Conservation (phyloP, 257 asterid genomes). For the Echites panduratus region DNA sequence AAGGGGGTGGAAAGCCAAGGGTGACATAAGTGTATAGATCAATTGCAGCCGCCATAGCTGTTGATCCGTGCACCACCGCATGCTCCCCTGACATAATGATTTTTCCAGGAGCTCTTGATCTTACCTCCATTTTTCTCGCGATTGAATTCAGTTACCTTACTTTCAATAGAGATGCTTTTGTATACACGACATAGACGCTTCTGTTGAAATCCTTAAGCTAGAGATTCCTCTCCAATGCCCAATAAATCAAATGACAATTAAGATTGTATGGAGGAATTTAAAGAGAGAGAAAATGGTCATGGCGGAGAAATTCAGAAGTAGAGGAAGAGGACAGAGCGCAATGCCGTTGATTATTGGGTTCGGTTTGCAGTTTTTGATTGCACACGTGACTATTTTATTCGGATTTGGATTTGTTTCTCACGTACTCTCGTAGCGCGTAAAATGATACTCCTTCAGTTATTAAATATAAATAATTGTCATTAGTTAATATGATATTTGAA, state of each 20-base stretch:
- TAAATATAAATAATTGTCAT: too few species aligned
- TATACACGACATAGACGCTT: neutral
- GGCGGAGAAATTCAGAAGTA: constrained; percentile 16
- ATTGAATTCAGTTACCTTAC: neutral
- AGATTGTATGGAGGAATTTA: neutral
- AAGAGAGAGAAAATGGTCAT: too few species aligned
- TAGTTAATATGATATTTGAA: too few species aligned
- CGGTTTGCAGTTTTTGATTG: neutral
- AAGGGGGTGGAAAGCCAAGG: constrained; percentile 80
- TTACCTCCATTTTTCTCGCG: constrained; percentile 63
- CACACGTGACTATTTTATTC: too few species aligned
- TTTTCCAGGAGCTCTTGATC: constrained; percentile 97
- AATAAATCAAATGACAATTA: neutral
- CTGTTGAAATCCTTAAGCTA: neutral
- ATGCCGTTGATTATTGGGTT: constrained; percentile 4
- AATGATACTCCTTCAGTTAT: too few species aligned
- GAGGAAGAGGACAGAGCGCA: neutral
- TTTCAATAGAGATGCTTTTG: neutral
- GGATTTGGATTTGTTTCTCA: too few species aligned
- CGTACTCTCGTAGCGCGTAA: too few species aligned
- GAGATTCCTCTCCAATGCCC: neutral
- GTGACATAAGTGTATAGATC: constrained; percentile 90
- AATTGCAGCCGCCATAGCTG: constrained; percentile 96
- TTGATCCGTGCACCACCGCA: constrained; percentile 95
- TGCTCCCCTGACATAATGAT: constrained; percentile 95